Conservation (phyloP, 2,329 filamentous ascomycete species). For the Ophiosphaerella herpotricha region DNA sequence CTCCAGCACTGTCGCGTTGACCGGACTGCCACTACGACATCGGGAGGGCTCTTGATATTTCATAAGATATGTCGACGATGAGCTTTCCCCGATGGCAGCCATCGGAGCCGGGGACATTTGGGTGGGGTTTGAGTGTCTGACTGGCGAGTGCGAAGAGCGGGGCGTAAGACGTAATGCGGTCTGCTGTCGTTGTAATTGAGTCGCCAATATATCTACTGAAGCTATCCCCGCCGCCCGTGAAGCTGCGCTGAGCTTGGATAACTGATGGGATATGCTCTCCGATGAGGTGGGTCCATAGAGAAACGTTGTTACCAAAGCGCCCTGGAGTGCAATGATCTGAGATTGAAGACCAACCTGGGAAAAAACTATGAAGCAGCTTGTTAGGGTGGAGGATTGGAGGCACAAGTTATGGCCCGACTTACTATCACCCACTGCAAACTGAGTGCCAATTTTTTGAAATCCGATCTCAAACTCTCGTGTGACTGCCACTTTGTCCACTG, state of each 20-base stretch:
- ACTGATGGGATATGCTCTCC: constrained; percentile 38
- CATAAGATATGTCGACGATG: constrained; percentile 31
- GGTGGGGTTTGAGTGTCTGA: constrained; percentile 7
- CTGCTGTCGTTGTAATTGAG: constrained; percentile 31
- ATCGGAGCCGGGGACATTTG: constrained; percentile 20
- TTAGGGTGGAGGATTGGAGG: neutral
- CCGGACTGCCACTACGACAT: constrained; percentile 21
- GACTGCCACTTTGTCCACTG: constrained; percentile 40
- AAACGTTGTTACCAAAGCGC: constrained; percentile 37
- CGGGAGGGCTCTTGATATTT: constrained; percentile 21
- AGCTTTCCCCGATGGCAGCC: constrained; percentile 8
- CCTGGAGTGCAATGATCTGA: constrained; percentile 43
- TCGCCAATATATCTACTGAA: constrained; percentile 34
- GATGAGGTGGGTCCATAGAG: constrained; percentile 42
- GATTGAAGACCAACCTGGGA: constrained; percentile 40
- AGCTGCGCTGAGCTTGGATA: constrained; percentile 35
- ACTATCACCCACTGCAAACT: constrained; percentile 43
- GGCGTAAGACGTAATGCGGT: constrained; percentile 17
- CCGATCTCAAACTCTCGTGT: constrained; percentile 37
- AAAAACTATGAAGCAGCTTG: constrained; percentile 21
- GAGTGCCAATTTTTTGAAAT: constrained; percentile 30
- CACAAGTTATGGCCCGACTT: constrained; percentile 5
- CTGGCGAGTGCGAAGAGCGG: constrained; percentile 20
- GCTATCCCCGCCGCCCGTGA: constrained; percentile 34
- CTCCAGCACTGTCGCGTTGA: constrained; percentile 32